These are phyloP conservation scores for Tetragonia tetragonoides DNA, from an alignment of 148 eudicot species.

Conservation along the genomic window DNA sequence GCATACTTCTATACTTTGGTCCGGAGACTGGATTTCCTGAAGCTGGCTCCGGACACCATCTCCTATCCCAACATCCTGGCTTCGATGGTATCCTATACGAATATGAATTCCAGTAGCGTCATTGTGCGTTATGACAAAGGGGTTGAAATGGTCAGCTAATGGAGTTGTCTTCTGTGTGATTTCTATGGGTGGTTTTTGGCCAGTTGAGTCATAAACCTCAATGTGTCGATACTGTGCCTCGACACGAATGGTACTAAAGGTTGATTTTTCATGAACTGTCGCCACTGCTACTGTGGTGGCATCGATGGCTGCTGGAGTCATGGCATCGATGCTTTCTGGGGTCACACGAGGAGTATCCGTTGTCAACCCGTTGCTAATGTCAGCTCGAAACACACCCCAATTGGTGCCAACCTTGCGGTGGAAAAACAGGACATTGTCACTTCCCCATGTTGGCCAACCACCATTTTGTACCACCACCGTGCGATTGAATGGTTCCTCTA, in stretches of 20 bases:
- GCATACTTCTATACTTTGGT: not conserved
- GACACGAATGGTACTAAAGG: not conserved
- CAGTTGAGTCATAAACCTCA: constrained; percentile 7
- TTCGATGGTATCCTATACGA: constrained; percentile 23
- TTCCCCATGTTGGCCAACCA: not conserved
- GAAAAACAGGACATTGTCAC: constrained; percentile 12
- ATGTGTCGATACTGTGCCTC: constrained; percentile 21
- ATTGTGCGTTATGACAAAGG: constrained; percentile 4
- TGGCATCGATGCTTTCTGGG: constrained; percentile 10
- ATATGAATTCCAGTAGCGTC: not conserved
- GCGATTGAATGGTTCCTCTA: not conserved
- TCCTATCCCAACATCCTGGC: not conserved
- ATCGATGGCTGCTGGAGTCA: constrained; percentile 24
- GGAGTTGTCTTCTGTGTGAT: constrained; percentile 5
- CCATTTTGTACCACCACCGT: not conserved
- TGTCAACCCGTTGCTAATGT: not conserved
- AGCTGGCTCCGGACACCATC: not conserved
- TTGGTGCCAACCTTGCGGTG: not conserved
- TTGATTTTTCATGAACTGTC: not conserved
- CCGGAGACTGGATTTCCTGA: not conserved
- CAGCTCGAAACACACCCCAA: constrained; percentile 17
- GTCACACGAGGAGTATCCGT: constrained; percentile 5
- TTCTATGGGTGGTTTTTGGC: not conserved
- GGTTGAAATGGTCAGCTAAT: constrained; percentile 23
- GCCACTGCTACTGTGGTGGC: constrained; percentile 19